A percentile compares a stretch with the other conserved stretches of the same genome.
These are phyloP conservation scores for Phylloporus gajari DNA, from an alignment of 1,284 basidiomycete genomes.

Conservation along the genomic window DNA sequence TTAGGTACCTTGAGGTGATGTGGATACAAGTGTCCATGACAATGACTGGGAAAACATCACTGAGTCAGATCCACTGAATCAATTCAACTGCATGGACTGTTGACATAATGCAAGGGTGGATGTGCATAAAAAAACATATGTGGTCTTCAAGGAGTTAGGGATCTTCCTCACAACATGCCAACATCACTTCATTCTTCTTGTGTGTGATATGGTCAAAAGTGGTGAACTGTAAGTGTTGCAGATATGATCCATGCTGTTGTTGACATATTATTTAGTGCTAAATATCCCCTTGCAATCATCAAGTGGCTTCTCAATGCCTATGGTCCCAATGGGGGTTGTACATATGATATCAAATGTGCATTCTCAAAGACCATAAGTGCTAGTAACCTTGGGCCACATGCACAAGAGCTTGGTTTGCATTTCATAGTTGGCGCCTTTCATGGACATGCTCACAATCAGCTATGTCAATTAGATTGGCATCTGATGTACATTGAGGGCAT, in stretches of 20 bases:
- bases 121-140: too few species aligned
- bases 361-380: not conserved
- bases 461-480: conserved; percentile 21
- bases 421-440: not conserved
- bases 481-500: conserved; percentile 9
- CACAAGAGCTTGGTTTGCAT: not conserved
- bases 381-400: conserved; percentile 1
- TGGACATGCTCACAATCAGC: conserved; percentile 35
- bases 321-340: conserved; percentile 11
- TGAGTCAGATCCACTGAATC: too few species aligned
- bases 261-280: conserved; percentile 9
- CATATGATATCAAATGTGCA: conserved; percentile 6
- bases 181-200: too few species aligned
- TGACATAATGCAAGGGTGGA: too few species aligned
- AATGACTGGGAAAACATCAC: too few species aligned
- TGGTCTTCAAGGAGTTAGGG: not conserved
- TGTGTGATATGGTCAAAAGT: conserved; percentile 14
- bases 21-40: too few species aligned
- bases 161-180: too few species aligned
- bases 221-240: conserved; percentile 18
- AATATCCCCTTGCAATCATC: conserved; percentile 21
- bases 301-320: conserved; percentile 1
- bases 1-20: too few species aligned
- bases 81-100: too few species aligned
- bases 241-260: too few species aligned